phyloP scores from a whole-genome alignment of 805 yeast genomes.

The Saccharomycodes ludwigii region DNA sequence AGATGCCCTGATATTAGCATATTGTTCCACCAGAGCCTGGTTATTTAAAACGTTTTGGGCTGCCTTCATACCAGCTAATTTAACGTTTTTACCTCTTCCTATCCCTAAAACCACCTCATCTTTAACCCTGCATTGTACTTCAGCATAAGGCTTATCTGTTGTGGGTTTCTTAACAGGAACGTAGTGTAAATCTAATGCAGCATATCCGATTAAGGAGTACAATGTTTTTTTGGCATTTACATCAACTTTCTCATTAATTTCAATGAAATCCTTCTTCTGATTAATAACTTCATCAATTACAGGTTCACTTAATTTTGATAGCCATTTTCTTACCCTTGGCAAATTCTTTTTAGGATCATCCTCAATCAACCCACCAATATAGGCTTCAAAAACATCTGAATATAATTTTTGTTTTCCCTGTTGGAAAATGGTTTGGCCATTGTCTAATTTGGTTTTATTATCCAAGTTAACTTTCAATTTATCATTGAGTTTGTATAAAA shows the following conservation, averaged over 20 bases:
- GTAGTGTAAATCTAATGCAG: conserved; percentile 51
- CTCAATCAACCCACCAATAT: conserved; percentile 75
- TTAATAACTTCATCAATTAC: conserved; percentile 20
- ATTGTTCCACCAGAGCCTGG: conserved; percentile 48
- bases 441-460: conserved; percentile 21
- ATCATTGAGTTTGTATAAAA: conserved; percentile 52
- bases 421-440: conserved; percentile 20
- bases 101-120: conserved; percentile 52
- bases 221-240: conserved; percentile 65
- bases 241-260: conserved; percentile 23
- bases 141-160: conserved; percentile 28
- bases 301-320: conserved; percentile 38
- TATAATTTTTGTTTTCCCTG: conserved; percentile 54
- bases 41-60: conserved; percentile 70
- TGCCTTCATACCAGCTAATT: conserved; percentile 74
- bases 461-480: conserved; percentile 39
- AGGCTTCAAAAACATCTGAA: conserved; percentile 92
- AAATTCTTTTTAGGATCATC: conserved; percentile 32
- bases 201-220: conserved; percentile 71
- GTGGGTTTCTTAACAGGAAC: conserved; percentile 28
- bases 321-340: conserved; percentile 43
- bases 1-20: conserved; percentile 41
- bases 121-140: conserved; percentile 55
- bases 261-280: no score
- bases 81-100: conserved; percentile 58